Percentiles rank a stretch among this genome's conserved stretches.
Conservation (phyloP, 2,329 filamentous ascomycete genomes). For the Aspergillus caelatus region DNA sequence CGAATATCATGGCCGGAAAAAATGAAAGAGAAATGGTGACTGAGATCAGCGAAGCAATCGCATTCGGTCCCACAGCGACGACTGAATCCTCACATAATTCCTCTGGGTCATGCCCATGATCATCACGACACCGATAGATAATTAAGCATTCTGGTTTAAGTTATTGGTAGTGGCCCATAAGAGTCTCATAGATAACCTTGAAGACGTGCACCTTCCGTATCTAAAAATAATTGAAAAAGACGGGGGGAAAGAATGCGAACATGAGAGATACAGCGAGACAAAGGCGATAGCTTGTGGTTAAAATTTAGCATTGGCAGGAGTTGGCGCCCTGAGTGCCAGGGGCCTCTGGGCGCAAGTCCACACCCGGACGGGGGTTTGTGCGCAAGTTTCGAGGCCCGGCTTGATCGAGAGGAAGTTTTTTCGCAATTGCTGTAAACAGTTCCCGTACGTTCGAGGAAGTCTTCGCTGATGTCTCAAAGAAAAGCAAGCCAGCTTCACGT, state of each 20-base stretch:
- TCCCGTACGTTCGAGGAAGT: slow-evolving; percentile 95
- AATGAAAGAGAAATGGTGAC: slow-evolving; percentile 14
- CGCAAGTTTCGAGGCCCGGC: slow-evolving; percentile 87
- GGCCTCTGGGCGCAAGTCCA: slow-evolving; percentile 67
- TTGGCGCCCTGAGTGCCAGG: slow-evolving; percentile 61
- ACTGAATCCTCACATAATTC: slow-evolving; percentile 3
- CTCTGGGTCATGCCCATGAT: slow-evolving; percentile 9
- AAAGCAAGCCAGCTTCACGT: slow-evolving; percentile 86
- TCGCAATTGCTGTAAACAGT: slow-evolving; percentile 95
- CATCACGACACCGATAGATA: slow-evolving; percentile 18
- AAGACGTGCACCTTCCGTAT: slow-evolving; percentile 20
- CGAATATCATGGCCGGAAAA: slow-evolving; percentile 15
- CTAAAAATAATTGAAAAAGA: slow-evolving; percentile 19
- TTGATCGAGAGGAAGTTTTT: slow-evolving; percentile 95
- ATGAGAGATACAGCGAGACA: slow-evolving; percentile 1
- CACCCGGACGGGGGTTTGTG: slow-evolving; percentile 63
- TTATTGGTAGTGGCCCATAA: slow-evolving; percentile 10
- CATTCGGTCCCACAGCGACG: slow-evolving; percentile 2
- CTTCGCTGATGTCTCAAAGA: slow-evolving; percentile 99
- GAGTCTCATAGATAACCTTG: slow-evolving; percentile 13
- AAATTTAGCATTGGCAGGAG: slow-evolving; percentile 65
- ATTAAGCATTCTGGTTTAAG: slow-evolving; percentile 19
- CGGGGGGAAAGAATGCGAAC: slow-evolving; percentile 14
- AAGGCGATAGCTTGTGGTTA: background rate
- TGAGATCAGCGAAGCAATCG: slow-evolving; percentile 4